Conservation (phyloP, 176 grass and related monocot species). For the Cenchrus americanus region DNA sequence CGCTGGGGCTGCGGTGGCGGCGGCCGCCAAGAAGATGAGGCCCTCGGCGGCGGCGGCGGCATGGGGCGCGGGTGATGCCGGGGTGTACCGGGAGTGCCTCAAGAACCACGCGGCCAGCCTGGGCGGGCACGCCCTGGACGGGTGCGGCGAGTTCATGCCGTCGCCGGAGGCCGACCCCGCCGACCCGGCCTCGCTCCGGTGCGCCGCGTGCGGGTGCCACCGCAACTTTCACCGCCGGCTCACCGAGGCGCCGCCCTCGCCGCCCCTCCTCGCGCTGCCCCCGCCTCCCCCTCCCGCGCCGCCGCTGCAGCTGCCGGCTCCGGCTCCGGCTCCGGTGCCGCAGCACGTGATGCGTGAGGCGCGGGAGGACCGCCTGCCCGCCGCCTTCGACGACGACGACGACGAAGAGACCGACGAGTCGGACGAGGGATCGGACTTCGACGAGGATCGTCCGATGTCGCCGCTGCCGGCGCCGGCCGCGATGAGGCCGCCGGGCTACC, state of each 20-base stretch:
- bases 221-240: slow-evolving; percentile 91
- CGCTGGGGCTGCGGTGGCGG: not conserved
- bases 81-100: slow-evolving; percentile 73
- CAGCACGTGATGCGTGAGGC: not conserved
- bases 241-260: slow-evolving; percentile 14
- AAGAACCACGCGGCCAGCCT: slow-evolving; percentile 86
- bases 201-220: slow-evolving; percentile 89
- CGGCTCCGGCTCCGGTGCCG: not conserved
- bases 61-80: not conserved
- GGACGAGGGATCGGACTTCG: slow-evolving; percentile 51
- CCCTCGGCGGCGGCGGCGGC: not conserved
- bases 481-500: not conserved
- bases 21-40: slow-evolving; percentile 22
- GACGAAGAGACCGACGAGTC: slow-evolving; percentile 4
- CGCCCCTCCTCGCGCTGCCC: slow-evolving; percentile 50
- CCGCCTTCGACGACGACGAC: slow-evolving; percentile 21
- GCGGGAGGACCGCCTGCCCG: not conserved
- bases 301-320: not conserved
- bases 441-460: slow-evolving; percentile 32
- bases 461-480: slow-evolving; percentile 29
- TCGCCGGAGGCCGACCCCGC: slow-evolving; percentile 45
- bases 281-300: slow-evolving; percentile 32
- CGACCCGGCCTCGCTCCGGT: slow-evolving; percentile 61
- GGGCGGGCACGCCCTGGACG: slow-evolving; percentile 76
- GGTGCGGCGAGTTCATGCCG: slow-evolving; percentile 91